These are phyloP conservation scores for Bertia moriformis DNA, from an alignment of 2,329 filamentous ascomycete species.

Conservation along the genomic window DNA sequence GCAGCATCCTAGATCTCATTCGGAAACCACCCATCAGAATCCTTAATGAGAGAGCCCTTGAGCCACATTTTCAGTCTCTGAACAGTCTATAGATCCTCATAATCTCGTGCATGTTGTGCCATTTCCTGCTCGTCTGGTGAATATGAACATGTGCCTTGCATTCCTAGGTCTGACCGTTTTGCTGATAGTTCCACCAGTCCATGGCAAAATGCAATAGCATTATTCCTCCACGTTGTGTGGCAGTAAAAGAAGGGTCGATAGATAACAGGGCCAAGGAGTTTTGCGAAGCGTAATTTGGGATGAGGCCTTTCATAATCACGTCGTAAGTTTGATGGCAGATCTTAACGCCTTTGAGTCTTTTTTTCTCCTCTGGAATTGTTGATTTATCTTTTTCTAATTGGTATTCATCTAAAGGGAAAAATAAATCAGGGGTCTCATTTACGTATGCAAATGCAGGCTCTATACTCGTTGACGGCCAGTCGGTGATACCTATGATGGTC, in stretches of 20 bases:
- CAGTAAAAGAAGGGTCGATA: constrained; percentile 15
- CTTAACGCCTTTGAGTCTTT: constrained; percentile 9
- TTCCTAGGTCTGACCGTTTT: constrained; percentile 10
- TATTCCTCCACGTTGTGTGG: constrained; percentile 13
- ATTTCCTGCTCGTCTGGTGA: constrained; percentile 10
- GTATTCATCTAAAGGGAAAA: constrained; percentile 7
- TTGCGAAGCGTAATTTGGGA: constrained; percentile 11
- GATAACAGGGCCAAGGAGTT: constrained; percentile 11
- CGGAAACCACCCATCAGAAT: constrained; percentile 15
- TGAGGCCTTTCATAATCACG: constrained; percentile 8
- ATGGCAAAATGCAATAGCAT: constrained; percentile 11
- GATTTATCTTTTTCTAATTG: not conserved
- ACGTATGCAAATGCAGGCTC: constrained; percentile 8
- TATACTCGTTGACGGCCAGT: constrained; percentile 4
- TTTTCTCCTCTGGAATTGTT: not conserved
- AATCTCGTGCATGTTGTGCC: constrained; percentile 9
- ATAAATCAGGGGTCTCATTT: constrained; percentile 13
- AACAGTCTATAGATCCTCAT: constrained; percentile 14
- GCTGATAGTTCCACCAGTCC: constrained; percentile 13
- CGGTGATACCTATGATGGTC: constrained; percentile 5
- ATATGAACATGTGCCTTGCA: constrained; percentile 12
- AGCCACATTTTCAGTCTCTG: constrained; percentile 14
- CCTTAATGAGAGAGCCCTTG: constrained; percentile 9
- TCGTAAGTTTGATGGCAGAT: constrained; percentile 15
- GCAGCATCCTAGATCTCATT: constrained; percentile 13